A percentile compares a stretch with the other conserved stretches of the same genome.
These are phyloP conservation scores for Sordariomycetes sp. DNA, from an alignment of 2,329 filamentous ascomycete genomes.

Conservation along the genomic window DNA sequence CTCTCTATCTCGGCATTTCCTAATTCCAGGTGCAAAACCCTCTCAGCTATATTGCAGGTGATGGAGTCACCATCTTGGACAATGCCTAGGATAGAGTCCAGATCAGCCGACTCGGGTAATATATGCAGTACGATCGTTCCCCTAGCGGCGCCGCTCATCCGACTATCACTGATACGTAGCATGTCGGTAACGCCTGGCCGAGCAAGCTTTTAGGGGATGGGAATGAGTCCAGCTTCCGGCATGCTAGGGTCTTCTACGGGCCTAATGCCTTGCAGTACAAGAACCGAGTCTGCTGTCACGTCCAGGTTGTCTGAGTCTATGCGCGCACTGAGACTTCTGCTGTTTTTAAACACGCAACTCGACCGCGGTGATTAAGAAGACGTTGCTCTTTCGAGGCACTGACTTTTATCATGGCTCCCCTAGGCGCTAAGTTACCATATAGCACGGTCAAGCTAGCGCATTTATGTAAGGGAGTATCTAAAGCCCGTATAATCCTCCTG, in stretches of 20 bases:
- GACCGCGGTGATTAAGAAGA: constrained; percentile 29
- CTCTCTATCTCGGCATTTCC: constrained; percentile 54
- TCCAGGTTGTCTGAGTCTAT: constrained; percentile 45
- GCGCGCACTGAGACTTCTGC: constrained; percentile 61
- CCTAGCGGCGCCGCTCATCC: constrained; percentile 77
- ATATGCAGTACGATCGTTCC: constrained; percentile 87
- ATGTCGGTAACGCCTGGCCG: constrained; percentile 66
- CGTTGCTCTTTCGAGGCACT: constrained; percentile 68
- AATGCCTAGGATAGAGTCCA: constrained; percentile 65
- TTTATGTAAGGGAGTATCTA: constrained; percentile 44
- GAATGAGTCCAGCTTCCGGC: constrained; percentile 63
- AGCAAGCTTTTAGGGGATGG: constrained; percentile 63
- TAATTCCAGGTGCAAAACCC: constrained; percentile 45
- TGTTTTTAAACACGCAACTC: constrained; percentile 56
- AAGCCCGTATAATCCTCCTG: not conserved
- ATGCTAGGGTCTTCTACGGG: constrained; percentile 86
- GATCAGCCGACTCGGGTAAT: constrained; percentile 67
- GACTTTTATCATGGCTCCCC: constrained; percentile 80
- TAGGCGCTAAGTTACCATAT: constrained; percentile 69
- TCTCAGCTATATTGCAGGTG: constrained; percentile 61
- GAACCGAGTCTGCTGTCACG: constrained; percentile 44
- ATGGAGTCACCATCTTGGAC: constrained; percentile 66
- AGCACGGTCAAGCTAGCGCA: constrained; percentile 74
- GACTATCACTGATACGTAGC: constrained; percentile 72
- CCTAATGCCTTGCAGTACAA: constrained; percentile 79